Evolutionary conservation across 2,329 filamentous ascomycete species (phyloP), one percentile per base, ranked within the genome.

Genomic region (Emergomyces orientalis): DNA sequence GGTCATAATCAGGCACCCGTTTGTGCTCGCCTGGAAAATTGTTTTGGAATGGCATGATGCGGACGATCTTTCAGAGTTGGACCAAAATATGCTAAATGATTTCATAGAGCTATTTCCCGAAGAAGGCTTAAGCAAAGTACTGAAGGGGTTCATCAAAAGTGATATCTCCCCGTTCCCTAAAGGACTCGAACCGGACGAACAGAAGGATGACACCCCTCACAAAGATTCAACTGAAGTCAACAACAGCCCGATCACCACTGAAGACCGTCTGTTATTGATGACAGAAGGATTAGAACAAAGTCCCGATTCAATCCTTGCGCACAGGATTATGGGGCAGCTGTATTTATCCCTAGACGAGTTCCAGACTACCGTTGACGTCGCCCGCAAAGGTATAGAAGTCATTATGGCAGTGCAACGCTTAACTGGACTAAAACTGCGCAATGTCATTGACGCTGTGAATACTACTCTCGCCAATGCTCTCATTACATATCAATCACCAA

Each of bases 1-100:
- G 89, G 93, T 99, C 65, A 89, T 96, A 64, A 94, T 99, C 73
- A 92, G 93, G 69, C 91, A 97, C 69, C 90, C 91, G 0, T 96
- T 88, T 76, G 85, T 88, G 66, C 81, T 95, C 19, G 94, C 94
- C 0, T 99, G 95, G 95, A 88, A 91, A 69, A 88, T 97, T 65
- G 84, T 89, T 37, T 81, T 99, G 63, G 90, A 97, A 71, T 97
- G 93, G 89, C 84, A 89, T 68, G 92, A 97, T 73, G 79, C 86
- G 51, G 86, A 89, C 68, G 84, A 84, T 56, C 82, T 94, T 57
- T 79, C 82, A n/a, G 84, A 90, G 32, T 88, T 91, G 79, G 92
- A 97, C 71, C 83, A 85, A 52, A 85, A 84, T 52, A 79, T 93
- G n/a, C 78, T 99, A 30, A 83, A 87, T 62, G 86, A 91, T 67